A percentile compares a stretch with the other conserved stretches of the same genome.
Conservation (phyloP, 1,139 yeast species). For the Tardiomyces digboiensis region DNA sequence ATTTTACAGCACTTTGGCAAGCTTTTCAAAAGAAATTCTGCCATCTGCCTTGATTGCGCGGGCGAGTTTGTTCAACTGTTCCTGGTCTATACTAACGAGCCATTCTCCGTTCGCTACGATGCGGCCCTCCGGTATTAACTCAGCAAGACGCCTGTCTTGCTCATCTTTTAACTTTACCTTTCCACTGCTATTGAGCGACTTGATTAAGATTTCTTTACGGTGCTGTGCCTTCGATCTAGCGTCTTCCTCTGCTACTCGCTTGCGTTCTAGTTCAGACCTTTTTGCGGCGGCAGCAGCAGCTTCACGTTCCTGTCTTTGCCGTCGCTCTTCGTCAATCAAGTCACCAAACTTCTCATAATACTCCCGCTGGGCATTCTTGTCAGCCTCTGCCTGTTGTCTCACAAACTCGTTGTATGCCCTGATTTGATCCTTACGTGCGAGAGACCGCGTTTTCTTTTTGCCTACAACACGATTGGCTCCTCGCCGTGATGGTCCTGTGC, state of each 20-base stretch:
- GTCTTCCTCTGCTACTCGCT: slow-evolving; percentile 13
- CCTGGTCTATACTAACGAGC: slow-evolving; percentile 8
- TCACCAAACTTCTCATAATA: slow-evolving; percentile 22
- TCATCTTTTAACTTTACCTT: slow-evolving; percentile 7
- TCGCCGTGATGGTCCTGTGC: neutral
- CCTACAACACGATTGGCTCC: slow-evolving; percentile 19
- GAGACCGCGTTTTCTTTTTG: slow-evolving; percentile 23
- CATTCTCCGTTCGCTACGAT: slow-evolving; percentile 10
- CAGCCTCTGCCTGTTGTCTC: slow-evolving; percentile 21
- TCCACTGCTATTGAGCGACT: slow-evolving; percentile 6
- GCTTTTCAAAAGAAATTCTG: neutral
- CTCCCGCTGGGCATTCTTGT: slow-evolving; percentile 12
- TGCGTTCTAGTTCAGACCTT: slow-evolving; percentile 4
- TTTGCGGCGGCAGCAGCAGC: slow-evolving; percentile 10
- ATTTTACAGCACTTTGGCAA: neutral
- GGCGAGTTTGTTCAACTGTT: slow-evolving; percentile 3
- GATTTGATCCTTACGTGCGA: slow-evolving; percentile 22
- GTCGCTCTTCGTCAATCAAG: slow-evolving; percentile 18
- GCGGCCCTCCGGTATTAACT: slow-evolving; percentile 1
- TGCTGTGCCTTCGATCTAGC: slow-evolving; percentile 6
- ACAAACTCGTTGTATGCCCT: slow-evolving; percentile 24
- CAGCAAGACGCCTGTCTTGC: slow-evolving; percentile 10
- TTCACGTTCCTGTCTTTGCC: slow-evolving; percentile 15
- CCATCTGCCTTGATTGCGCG: neutral
- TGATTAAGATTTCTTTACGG: slow-evolving; percentile 8